phyloP scores from a whole-genome alignment of 805 yeast species.

The Saccharomycopsis fibuligera region DNA sequence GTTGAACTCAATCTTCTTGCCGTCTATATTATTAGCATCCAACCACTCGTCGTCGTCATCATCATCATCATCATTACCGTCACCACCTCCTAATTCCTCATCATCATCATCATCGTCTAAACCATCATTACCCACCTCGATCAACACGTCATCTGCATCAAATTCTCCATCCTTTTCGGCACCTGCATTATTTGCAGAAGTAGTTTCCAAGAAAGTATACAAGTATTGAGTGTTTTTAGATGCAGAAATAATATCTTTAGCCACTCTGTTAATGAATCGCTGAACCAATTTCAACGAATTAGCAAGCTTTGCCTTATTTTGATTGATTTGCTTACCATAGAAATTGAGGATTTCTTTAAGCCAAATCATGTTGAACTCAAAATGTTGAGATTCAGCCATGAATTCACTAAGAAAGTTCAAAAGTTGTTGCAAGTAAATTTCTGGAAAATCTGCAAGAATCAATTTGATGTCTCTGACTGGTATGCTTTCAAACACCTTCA shows the following conservation, averaged over 20 bases:
- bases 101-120: slow-evolving; percentile 35
- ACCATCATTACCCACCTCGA: slow-evolving; percentile 17
- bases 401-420: slow-evolving; percentile 63
- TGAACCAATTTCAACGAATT: slow-evolving; percentile 64
- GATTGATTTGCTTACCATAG: slow-evolving; percentile 72
- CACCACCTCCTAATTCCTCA: slow-evolving; percentile 31
- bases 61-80: slow-evolving; percentile 28
- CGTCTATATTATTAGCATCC: slow-evolving; percentile 24
- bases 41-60: slow-evolving; percentile 32
- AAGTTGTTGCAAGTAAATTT: slow-evolving; percentile 63
- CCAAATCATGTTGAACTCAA: slow-evolving; percentile 84
- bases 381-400: slow-evolving; percentile 66
- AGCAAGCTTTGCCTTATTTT: slow-evolving; percentile 55
- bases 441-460: slow-evolving; percentile 65
- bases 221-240: slow-evolving; percentile 49
- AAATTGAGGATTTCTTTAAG: slow-evolving; percentile 55
- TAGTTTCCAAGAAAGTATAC: slow-evolving; percentile 35
- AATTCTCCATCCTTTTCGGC: slow-evolving; percentile 25
- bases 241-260: slow-evolving; percentile 60
- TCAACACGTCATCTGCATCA: slow-evolving; percentile 26
- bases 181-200: slow-evolving; percentile 18
- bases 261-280: slow-evolving; percentile 65
- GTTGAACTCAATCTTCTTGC: slow-evolving; percentile 15
- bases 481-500: slow-evolving; percentile 64
- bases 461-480: slow-evolving; percentile 66